Evolutionary conservation across 2,329 filamentous ascomycete species (phyloP).

Genomic region (Myotisia sp.): DNA sequence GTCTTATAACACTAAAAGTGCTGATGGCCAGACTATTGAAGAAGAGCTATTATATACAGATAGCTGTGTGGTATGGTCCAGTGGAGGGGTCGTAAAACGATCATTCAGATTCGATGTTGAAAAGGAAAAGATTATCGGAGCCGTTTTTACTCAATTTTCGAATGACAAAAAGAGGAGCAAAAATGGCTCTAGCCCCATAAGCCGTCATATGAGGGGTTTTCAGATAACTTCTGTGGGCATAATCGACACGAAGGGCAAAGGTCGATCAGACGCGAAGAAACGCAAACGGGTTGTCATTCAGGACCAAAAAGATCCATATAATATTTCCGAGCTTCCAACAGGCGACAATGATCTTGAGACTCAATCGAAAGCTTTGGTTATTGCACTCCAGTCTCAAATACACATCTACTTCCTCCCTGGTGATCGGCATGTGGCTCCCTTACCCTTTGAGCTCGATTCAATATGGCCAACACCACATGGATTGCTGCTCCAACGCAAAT

Average conservation of each 20-base stretch:
- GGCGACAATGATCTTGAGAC: conserved; percentile 20
- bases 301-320: conserved; percentile 5
- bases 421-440: conserved; percentile 73
- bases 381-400: conserved; percentile 82
- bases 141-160: conserved; percentile 70
- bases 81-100: conserved; percentile 70
- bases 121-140: conserved; percentile 73
- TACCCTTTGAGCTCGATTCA: conserved; percentile 86
- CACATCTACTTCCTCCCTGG: conserved; percentile 87
- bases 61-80: conserved; percentile 73
- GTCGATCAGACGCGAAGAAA: conserved; percentile 6
- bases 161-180: conserved; percentile 20
- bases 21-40: conserved; percentile 37
- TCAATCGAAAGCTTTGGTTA: conserved; percentile 55
- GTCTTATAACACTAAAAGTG: conserved; percentile 38
- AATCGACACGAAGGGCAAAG: background rate
- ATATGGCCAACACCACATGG: conserved; percentile 72
- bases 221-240: background rate
- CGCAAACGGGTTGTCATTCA: conserved; percentile 11
- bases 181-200: background rate
- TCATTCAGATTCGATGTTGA: conserved; percentile 76
- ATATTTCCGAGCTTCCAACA: conserved; percentile 16
- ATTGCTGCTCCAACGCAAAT: conserved; percentile 71
- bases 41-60: conserved; percentile 71
- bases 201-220: no score